Conservation (phyloP, 805 yeast genomes). For the Ogataea minuta region DNA sequence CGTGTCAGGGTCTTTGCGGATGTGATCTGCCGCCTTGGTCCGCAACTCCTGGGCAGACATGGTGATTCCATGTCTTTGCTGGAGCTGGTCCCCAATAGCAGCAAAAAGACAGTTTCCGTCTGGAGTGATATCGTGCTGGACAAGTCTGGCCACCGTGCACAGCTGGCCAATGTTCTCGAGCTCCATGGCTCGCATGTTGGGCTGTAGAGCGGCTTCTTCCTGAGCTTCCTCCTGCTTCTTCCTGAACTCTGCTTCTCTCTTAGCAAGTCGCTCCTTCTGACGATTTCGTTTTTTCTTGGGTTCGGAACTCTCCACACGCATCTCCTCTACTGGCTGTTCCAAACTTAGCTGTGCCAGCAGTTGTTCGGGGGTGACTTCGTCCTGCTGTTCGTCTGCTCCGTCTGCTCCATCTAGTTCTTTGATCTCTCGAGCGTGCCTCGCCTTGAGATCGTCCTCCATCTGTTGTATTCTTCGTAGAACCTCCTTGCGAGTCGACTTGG, state of each 20-base stretch:
- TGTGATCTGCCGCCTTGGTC: conserved; percentile 60
- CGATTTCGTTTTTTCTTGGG: conserved; percentile 61
- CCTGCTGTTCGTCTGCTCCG: conserved; percentile 19
- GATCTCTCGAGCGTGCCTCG: conserved; percentile 55
- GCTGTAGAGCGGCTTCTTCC: conserved; percentile 61
- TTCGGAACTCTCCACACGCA: conserved; percentile 12
- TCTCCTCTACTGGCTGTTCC: conserved; percentile 28
- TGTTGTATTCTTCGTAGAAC: conserved; percentile 58
- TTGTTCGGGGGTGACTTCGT: conserved; percentile 63
- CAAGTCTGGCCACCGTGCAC: conserved; percentile 48
- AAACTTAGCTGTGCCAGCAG: conserved; percentile 59
- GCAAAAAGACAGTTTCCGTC: conserved; percentile 96
- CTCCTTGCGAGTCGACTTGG: conserved; percentile 72
- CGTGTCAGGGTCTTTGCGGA: conserved; percentile 61
- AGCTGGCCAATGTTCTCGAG: conserved; percentile 58
- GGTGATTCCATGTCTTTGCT: conserved; percentile 44
- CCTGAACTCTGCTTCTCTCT: conserved; percentile 67
- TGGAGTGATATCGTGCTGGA: conserved; percentile 69
- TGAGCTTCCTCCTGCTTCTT: conserved; percentile 64
- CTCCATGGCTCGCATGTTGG: conserved; percentile 73
- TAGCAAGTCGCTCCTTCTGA: conserved; percentile 79
- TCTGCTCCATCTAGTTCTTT: conserved; percentile 18
- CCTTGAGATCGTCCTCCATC: conserved; percentile 55
- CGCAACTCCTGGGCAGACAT: conserved; percentile 55
- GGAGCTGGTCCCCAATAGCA: conserved; percentile 76